A percentile compares a stretch with the other conserved stretches of the same genome.
These are phyloP conservation scores for Mycena amicta DNA, from an alignment of 768 basidiomycete species.

Conservation along the genomic window DNA sequence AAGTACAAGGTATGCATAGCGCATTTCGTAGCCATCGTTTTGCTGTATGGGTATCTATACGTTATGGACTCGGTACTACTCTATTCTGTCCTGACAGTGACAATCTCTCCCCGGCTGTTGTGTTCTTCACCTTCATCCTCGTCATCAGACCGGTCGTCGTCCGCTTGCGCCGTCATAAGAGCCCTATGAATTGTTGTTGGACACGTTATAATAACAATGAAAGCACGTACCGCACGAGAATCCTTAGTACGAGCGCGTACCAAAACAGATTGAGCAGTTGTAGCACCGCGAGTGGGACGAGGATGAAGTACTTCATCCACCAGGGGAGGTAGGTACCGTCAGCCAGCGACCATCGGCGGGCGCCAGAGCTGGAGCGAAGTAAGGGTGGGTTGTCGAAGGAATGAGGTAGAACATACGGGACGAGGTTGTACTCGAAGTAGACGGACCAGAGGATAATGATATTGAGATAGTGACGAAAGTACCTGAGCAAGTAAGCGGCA, in stretches of 20 bases:
- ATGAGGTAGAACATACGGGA: constrained; percentile 58
- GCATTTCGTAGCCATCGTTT: too few species aligned
- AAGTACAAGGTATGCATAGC: too few species aligned
- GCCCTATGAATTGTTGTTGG: constrained; percentile 43
- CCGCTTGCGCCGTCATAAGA: constrained; percentile 44
- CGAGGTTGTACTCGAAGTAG: constrained; percentile 72
- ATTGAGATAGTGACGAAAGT: constrained; percentile 93
- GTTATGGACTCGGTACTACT: too few species aligned
- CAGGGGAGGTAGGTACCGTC: constrained; percentile 67
- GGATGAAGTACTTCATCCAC: constrained; percentile 85
- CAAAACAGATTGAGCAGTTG: constrained; percentile 90
- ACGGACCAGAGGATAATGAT: constrained; percentile 84
- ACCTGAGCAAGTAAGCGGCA: constrained; percentile 48
- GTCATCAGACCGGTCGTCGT: constrained; percentile 83
- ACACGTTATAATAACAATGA: not conserved
- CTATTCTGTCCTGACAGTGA: too few species aligned
- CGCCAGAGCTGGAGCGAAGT: constrained; percentile 43
- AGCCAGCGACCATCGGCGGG: constrained; percentile 58
- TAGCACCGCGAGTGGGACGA: constrained; percentile 69
- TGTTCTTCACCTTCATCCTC: constrained; percentile 53
- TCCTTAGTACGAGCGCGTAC: constrained; percentile 82
- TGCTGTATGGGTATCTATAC: too few species aligned
- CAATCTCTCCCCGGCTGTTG: too few species aligned
- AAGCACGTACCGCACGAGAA: constrained; percentile 60
- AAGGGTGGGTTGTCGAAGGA: not conserved